These are phyloP conservation scores for Cucumis variabilis DNA, from an alignment of 331 rosid species.

Conservation along the genomic window DNA sequence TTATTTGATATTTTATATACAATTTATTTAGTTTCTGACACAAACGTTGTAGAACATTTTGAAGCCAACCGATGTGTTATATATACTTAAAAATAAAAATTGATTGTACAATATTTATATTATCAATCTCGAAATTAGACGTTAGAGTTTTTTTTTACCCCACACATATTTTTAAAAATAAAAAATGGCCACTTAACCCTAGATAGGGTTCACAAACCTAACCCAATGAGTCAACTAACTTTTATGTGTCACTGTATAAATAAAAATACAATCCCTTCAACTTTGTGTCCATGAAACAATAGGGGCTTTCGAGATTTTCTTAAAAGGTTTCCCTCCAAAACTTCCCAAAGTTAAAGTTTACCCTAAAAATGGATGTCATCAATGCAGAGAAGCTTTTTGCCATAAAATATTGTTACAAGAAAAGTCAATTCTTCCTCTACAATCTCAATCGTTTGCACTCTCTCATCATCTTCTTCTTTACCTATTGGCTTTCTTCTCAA, in stretches of 20 bases:
- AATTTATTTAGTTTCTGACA: no score
- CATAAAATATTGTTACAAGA: constrained; percentile 38
- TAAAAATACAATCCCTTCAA: background rate
- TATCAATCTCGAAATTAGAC: no score
- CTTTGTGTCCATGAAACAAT: background rate
- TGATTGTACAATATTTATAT: no score
- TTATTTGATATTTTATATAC: no score
- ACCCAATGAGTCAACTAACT: background rate
- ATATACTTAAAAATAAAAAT: no score
- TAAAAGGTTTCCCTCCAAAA: background rate
- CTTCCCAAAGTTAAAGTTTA: no score
- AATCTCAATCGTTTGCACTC: constrained; percentile 37
- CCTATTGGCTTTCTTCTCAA: background rate
- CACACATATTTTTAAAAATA: background rate
- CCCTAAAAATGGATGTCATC: background rate
- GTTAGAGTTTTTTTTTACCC: no score
- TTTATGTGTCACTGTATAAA: background rate
- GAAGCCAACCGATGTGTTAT: no score
- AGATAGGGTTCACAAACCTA: background rate
- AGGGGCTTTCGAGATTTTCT: background rate
- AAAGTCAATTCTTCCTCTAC: constrained; percentile 29
- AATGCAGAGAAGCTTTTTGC: constrained; percentile 33
- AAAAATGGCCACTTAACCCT: background rate
- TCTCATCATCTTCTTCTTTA: constrained; percentile 24
- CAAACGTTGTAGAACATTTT: no score